Evolutionary conservation across 805 yeast species (phyloP), one percentile per base, ranked within the genome.

Genomic region (Lipomyces sp.): DNA sequence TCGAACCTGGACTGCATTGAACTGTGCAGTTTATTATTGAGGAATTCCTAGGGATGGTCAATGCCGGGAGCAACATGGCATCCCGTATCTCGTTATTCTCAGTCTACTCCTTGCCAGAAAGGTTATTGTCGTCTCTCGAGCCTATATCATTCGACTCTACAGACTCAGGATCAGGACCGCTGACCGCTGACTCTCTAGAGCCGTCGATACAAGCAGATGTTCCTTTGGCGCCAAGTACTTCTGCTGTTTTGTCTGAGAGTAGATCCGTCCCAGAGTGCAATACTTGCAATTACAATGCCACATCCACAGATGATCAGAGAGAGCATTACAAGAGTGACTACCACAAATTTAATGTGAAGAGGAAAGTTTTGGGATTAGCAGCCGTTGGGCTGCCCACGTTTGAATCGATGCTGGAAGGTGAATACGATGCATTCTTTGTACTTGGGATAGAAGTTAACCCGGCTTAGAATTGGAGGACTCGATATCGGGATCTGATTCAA

Each of bases 401-500:
- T 72, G 90, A 87, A 45, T 77, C 79, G 11, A 70, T 86, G 51
- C 75, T 85, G 57, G 87, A 83, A 50, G 80, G 81, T 50, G 80
- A 82, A 24, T 24, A 24, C 24, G 24, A 24, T 24, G 24, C 39
- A 64, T 50, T 13, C 15, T n/a, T 13, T 48, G 24, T 39, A 13
- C 35, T 6, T 30, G 45, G 29, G 18, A 29, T n/a, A 13, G 13
- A 24, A 4, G 24, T 45, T 57, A 24, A 63, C 45, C 7, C 4
- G 37, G 13, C 1, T 33, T 50, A 61, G 73, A 70, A 24, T 58
- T 69, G 10, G 63, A 66, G 83, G 89, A 64, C 37, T 69, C 72
- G 75, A 80, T 87, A 7, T 87, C 90, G 2, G 92, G 90, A 0
- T 80, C 85, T 0, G 85, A 80, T n/a, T 79, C 82, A 6, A 82